Base-by-base conservation (phyloP, 345 rosid genomes). In the Pugionium cornutum region DNA sequence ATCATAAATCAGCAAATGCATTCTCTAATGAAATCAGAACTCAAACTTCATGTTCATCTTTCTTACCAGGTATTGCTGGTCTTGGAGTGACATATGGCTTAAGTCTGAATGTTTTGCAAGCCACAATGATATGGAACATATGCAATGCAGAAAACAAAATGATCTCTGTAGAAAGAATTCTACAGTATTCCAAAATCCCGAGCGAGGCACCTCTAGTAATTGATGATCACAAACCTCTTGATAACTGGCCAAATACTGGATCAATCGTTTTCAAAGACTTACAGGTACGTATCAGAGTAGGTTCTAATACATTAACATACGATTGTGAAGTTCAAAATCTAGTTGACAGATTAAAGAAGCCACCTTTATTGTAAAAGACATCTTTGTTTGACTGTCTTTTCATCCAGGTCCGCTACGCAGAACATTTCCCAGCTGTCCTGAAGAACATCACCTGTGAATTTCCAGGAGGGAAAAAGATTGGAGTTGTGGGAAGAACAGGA, bases 401-500 rank as follows among this genome's bases (percentile, higher is more conserved):
- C 7, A 62, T 70, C 58, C 83, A 92, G 97, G 84, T 92, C 52
- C 91, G 94, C 7, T 92, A 92, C 53, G 91, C 97, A 2, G 98
- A 89, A 37, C 92, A 92, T 75, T 88, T 92, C 53, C 98, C 98
- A 58, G 80, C 83, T 36, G 91, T 92, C 70, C 73, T 92, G 66
- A 89, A 84, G 72, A 82, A 84, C 74, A 83, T 92, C 18, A 82
- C 64, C 67, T 89, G 95, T 80, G 84, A 82, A 34, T 84, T 92
- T 73, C 98, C 97, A 1, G 91, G 92, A 76, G 75, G 83, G 69
- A 86, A 77, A 62, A 92, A 87, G 77, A 79, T 92, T 43, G 98
- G 98, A 37, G 96, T 92, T 9, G 98, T 92, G 37, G 98, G 96
- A 73, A 86, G 98, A 78, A 92, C 97, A 48, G 97, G 97, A 53